Evolutionary conservation across 768 basidiomycete genomes (phyloP).

Genomic region (Tremella mesenterica): DNA sequence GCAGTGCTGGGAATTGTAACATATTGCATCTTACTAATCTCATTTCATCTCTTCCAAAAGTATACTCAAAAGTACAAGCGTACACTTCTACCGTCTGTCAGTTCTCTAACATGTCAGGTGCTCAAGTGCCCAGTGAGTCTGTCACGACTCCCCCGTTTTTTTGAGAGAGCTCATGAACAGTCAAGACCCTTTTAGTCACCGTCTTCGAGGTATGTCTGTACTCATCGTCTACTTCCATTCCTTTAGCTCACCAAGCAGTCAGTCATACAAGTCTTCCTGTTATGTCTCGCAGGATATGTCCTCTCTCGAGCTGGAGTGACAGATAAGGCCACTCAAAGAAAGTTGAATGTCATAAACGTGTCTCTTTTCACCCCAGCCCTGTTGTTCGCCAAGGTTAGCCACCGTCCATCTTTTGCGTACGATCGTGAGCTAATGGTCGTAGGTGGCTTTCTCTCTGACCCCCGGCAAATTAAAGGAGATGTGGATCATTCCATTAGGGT

Average conservation of each 20-base stretch:
- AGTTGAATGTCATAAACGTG: conserved; percentile 53
- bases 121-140: no score
- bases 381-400: conserved; percentile 69
- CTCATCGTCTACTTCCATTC: conserved; percentile 3
- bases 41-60: no score
- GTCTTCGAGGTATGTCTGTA: conserved; percentile 52
- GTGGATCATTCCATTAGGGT: conserved; percentile 45
- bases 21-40: no score
- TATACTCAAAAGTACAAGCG: no score
- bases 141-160: no score
- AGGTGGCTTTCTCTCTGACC: conserved; percentile 73
- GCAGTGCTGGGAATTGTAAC: no score
- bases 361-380: conserved; percentile 66
- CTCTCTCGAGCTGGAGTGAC: conserved; percentile 71
- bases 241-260: conserved; percentile 51
- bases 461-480: conserved; percentile 49
- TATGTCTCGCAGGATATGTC: conserved; percentile 67
- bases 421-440: background rate
- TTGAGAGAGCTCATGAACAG: no score
- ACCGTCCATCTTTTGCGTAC: background rate
- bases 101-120: no score
- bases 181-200: conserved; percentile 51
- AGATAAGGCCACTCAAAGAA: conserved; percentile 70
- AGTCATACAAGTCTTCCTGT: conserved; percentile 75
- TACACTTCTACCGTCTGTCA: no score